Percentiles rank a stretch among this genome's conserved stretches.
Evolutionary conservation across 148 eudicot genomes (phyloP).

Genomic region (Silene latifolia): DNA sequence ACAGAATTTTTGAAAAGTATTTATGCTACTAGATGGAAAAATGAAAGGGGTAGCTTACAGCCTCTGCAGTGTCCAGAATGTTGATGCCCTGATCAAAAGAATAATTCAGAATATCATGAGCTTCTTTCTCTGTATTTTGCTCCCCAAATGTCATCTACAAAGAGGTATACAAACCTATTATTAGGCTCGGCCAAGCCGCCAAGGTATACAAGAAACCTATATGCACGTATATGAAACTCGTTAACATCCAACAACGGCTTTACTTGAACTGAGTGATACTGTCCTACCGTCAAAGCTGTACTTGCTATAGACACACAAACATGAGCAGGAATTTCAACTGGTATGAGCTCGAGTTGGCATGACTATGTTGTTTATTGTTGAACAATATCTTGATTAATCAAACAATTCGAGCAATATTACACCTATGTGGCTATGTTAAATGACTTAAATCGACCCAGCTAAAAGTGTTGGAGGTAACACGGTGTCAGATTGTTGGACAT

Average conservation of each 20-base stretch:
- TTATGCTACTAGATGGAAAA: neutral
- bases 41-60: slow-evolving; percentile 43
- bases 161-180: slow-evolving; percentile 10
- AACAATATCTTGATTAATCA: neutral
- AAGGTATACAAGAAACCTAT: neutral
- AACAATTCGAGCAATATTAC: neutral
- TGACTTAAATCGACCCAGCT: no score
- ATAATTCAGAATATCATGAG: slow-evolving; percentile 81
- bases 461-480: no score
- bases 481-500: no score
- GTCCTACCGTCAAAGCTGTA: neutral
- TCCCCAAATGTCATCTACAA: slow-evolving; percentile 94
- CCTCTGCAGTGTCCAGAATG: slow-evolving; percentile 78
- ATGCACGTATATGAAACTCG: neutral
- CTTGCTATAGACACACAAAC: neutral
- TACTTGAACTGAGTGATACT: neutral
- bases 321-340: neutral
- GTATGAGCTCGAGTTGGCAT: neutral
- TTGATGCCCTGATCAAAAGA: slow-evolving; percentile 86
- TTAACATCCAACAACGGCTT: neutral
- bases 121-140: slow-evolving; percentile 94
- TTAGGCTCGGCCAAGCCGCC: neutral
- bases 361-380: neutral
- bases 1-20: neutral
- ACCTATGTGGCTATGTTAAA: neutral